Base-by-base conservation (phyloP, 2,329 filamentous ascomycete species). In the Paraconiothyrium sp. region DNA sequence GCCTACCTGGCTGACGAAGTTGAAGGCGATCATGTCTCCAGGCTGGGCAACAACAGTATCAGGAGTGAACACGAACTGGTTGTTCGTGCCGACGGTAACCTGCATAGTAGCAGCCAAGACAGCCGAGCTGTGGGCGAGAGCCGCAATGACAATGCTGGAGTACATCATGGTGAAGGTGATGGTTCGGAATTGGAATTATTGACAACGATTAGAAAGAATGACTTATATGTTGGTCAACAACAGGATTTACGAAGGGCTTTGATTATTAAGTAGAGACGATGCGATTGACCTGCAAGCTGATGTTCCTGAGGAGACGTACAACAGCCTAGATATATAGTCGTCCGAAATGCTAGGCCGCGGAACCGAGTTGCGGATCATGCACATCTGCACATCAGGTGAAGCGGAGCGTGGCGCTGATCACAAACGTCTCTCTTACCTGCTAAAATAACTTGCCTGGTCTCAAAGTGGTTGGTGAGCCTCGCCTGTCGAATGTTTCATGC, bases 61-160 rank as follows among this genome's bases (percentile, higher is more conserved):
- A 22, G 72, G 72, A 11, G 69, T 71, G 47, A 74, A 74, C 16
- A 65, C 65, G 64, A 74, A 74, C 61, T 73, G 69, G 56, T 73
- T 73, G 65, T 74, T 74, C 10, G 70, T 68, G n/a, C 67, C 72
- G 30, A 74, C 72, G 9, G 72, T 73, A 56, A 74, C 72, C 62
- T 65, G 63, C 70, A 73, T 74, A 8, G 68, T 72, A 37, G 70
- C 72, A 44, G 72, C 70, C n/a, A 65, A 72, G 20, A 59, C 69
- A 8, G 65, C 60, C 61, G 70, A 60, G 62, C 65, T 69, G 62
- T 74, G 72, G 52, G 70, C 66, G 44, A 73, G 65, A 54, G 60
- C 68, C 30, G 63, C 67, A 30, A 52, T 57, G 49, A 71, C 34
- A 49, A 74, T 63, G 48, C 46, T 70, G 34, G 57, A 67, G 58